Percentiles rank a stretch among this genome's conserved stretches.
These are phyloP conservation scores for Mycena floridula DNA, from an alignment of 768 basidiomycete genomes.

Conservation along the genomic window DNA sequence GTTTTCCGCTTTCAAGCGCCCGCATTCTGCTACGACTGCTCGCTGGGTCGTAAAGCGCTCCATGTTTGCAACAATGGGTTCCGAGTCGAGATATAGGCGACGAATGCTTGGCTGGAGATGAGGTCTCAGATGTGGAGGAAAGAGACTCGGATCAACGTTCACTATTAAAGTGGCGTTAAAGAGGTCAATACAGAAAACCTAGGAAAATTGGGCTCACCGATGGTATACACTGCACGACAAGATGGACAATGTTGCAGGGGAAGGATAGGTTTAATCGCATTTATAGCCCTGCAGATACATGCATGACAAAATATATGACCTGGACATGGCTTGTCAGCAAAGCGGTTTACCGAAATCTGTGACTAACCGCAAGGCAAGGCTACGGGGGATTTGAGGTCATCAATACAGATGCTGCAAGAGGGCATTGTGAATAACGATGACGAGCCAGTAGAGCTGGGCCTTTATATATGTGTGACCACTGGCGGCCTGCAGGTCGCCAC, in stretches of 20 bases:
- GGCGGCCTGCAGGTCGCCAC: too few relatives aligned
- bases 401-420: constrained; percentile 57
- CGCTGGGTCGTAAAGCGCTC: constrained; percentile 8
- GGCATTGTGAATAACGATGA: too few relatives aligned
- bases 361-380: constrained; percentile 61
- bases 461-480: too few relatives aligned
- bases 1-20: constrained; percentile 38
- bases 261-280: constrained; percentile 39
- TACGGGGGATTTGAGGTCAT: constrained; percentile 47
- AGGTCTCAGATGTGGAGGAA: constrained; percentile 54
- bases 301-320: constrained; percentile 64
- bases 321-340: too few relatives aligned
- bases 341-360: too few relatives aligned
- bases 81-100: constrained; percentile 42
- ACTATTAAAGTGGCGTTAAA: constrained; percentile 21
- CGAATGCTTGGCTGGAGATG: constrained; percentile 55
- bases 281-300: constrained; percentile 47
- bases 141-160: constrained; percentile 37
- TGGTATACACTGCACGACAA: constrained; percentile 49
- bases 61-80: constrained; percentile 7
- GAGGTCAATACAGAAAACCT: constrained; percentile 7
- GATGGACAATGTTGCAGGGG: constrained; percentile 50
- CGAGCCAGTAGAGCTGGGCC: too few relatives aligned
- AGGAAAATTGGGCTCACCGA: too few relatives aligned
- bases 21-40: constrained; percentile 25